A percentile compares a stretch with the other conserved stretches of the same genome.
These are phyloP conservation scores for Neurospora discreta DNA, from an alignment of 495 filamentous ascomycete genomes.

Conservation along the genomic window DNA sequence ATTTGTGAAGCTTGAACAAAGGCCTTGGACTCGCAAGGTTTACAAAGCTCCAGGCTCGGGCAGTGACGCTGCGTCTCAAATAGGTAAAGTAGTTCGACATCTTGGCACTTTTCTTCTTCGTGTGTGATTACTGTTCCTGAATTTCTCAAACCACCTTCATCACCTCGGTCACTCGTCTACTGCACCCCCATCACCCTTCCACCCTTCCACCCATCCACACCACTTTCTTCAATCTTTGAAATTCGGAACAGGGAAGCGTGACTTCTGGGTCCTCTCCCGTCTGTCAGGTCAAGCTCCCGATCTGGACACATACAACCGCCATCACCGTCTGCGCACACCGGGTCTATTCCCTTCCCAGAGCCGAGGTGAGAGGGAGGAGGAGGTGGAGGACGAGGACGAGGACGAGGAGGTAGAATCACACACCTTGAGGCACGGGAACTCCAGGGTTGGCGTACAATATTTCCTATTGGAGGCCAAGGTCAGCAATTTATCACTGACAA, in stretches of 20 bases:
- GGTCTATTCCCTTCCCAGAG: background rate
- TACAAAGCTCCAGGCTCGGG: background rate
- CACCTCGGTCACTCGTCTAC: background rate
- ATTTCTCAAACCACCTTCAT: background rate
- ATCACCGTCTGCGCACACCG: background rate
- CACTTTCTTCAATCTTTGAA: background rate
- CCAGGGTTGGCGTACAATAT: background rate
- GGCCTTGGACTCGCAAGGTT: background rate
- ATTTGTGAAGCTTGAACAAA: background rate
- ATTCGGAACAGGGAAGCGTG: background rate
- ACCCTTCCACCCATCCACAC: background rate
- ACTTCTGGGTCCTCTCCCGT: background rate
- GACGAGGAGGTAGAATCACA: too few relatives aligned
- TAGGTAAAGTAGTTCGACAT: background rate
- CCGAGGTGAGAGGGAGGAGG: background rate
- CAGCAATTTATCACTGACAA: background rate
- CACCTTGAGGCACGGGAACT: background rate
- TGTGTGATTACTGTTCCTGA: background rate
- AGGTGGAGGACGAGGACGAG: background rate
- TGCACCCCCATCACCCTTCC: background rate
- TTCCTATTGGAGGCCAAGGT: background rate
- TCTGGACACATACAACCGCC: background rate
- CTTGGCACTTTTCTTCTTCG: background rate
- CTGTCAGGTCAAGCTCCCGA: background rate
- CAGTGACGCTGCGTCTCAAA: background rate